Evolutionary conservation across 345 rosid genomes (phyloP).

Genomic region (Populus ilicifolia): DNA sequence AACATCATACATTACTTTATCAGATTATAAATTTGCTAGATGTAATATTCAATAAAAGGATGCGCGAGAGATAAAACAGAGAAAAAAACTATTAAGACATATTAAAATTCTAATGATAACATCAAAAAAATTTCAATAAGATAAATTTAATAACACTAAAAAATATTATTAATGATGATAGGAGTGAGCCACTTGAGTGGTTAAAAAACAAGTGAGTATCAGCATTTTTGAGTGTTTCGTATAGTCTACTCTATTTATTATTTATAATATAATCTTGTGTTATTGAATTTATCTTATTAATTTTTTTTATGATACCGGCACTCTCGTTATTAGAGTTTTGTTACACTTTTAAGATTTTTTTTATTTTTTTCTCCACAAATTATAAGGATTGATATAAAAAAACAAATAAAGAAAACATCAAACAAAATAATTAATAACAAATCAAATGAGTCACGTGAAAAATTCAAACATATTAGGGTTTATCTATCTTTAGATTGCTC

Average conservation of each 20-base stretch:
- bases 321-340: rapidly evolving
- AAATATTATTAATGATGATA: rapidly evolving
- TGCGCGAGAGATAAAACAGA: rapidly evolving
- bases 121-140: too few species aligned
- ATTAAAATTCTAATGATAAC: too few species aligned
- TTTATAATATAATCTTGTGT: too few species aligned
- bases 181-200: rapidly evolving
- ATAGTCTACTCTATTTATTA: rapidly evolving
- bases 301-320: rapidly evolving
- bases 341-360: rapidly evolving
- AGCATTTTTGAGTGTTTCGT: rapidly evolving
- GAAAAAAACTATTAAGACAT: too few species aligned
- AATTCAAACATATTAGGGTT: rapidly evolving
- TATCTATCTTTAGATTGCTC: rapidly evolving
- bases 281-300: too few species aligned
- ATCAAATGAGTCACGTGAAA: rapidly evolving
- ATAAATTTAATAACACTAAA: rapidly evolving
- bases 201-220: rapidly evolving
- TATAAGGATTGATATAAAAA: too few species aligned
- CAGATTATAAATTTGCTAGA: too few species aligned
- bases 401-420: too few species aligned
- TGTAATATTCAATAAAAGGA: too few species aligned
- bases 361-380: too few species aligned
- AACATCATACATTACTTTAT: rapidly evolving
- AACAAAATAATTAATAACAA: rapidly evolving